Conservation (phyloP, 75 land plant species). For the Pinus albicaulis region DNA sequence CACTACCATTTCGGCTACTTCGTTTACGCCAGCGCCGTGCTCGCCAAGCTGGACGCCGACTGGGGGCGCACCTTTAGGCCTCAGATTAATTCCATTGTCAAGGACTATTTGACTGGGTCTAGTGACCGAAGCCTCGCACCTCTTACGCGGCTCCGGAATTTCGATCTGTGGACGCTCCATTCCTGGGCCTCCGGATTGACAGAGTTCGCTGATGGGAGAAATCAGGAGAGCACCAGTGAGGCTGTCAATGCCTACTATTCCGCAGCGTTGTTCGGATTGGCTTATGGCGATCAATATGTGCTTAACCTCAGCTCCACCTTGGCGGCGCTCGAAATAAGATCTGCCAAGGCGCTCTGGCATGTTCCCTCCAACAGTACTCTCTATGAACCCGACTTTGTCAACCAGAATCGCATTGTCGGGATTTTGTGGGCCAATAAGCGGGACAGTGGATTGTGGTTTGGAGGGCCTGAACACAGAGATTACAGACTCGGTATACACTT, state of each 20-base stretch:
- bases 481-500: conserved; percentile 86
- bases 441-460: conserved; percentile 90
- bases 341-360: too few species aligned
- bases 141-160: conserved; percentile 12
- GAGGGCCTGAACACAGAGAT: conserved; percentile 72
- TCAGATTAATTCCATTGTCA: conserved; percentile 18
- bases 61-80: conserved; percentile 24
- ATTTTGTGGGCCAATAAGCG: conserved; percentile 96
- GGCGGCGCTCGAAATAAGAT: too few species aligned
- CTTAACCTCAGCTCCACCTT: conserved; percentile 2
- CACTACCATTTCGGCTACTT: too few species aligned
- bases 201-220: conserved; percentile 31
- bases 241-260: too few species aligned
- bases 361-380: too few species aligned
- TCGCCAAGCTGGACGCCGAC: conserved; percentile 16
- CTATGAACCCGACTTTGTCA: too few species aligned
- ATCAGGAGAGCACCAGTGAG: too few species aligned
- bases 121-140: background rate
- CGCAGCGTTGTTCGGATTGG: conserved; percentile 27
- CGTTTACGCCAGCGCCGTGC: too few species aligned
- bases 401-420: too few species aligned
- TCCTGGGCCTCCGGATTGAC: conserved; percentile 35
- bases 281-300: conserved; percentile 14
- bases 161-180: conserved; percentile 32
- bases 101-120: conserved; percentile 18